These are phyloP conservation scores for Saccharomyces hybrid DNA, from an alignment of 1,139 yeast genomes.

Conservation along the genomic window DNA sequence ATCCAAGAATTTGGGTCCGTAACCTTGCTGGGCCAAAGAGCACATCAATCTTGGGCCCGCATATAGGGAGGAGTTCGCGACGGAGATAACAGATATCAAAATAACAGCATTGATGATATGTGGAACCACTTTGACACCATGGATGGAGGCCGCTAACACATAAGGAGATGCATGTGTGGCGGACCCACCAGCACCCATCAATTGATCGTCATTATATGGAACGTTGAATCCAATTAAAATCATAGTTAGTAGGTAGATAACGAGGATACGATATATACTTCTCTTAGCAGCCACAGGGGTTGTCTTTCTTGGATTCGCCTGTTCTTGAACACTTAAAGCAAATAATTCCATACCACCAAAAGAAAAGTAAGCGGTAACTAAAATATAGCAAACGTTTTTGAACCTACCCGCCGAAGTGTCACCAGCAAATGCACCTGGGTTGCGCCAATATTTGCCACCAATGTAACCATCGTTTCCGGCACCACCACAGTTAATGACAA, in stretches of 20 bases:
- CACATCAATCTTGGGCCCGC: constrained; percentile 52
- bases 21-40: constrained; percentile 51
- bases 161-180: constrained; percentile 56
- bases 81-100: constrained; percentile 41
- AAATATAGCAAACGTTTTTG: constrained; percentile 73
- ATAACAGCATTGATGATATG: constrained; percentile 40
- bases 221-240: constrained; percentile 57
- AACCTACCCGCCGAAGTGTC: constrained; percentile 29
- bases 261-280: constrained; percentile 52
- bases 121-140: constrained; percentile 57
- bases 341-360: constrained; percentile 76
- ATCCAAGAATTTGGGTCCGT: constrained; percentile 49
- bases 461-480: constrained; percentile 51
- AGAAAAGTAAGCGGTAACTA: constrained; percentile 76
- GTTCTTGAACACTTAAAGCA: constrained; percentile 82
- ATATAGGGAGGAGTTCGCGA: constrained; percentile 48
- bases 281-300: constrained; percentile 65
- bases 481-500: constrained; percentile 55
- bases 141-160: constrained; percentile 58
- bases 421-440: constrained; percentile 45
- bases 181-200: constrained; percentile 37
- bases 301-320: constrained; percentile 62
- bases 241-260: constrained; percentile 51
- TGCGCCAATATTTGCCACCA: constrained; percentile 52
- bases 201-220: constrained; percentile 43